Conservation (phyloP, 495 filamentous ascomycete species). For the Talaromyces thailandensis region DNA sequence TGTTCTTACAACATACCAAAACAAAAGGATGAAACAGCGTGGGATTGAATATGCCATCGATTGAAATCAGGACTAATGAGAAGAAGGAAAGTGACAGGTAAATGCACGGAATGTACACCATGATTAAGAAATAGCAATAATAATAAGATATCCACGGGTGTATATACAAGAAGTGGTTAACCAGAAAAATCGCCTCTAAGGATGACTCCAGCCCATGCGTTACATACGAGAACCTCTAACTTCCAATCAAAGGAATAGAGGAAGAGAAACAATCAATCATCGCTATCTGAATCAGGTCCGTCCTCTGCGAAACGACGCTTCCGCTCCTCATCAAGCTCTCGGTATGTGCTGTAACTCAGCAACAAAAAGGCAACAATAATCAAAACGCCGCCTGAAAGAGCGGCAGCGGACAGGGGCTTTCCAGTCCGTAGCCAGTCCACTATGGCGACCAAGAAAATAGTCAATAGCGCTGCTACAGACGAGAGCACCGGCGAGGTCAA, state of each 20-base stretch:
- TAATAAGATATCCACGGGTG: not conserved
- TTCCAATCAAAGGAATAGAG: not conserved
- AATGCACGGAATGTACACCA: not conserved
- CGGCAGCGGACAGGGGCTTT: conserved; percentile 58
- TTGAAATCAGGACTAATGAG: too few relatives aligned
- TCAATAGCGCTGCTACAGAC: conserved; percentile 84
- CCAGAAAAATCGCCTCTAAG: not conserved
- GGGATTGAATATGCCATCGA: too few relatives aligned
- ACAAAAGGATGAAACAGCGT: too few relatives aligned
- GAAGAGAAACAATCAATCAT: conserved; percentile 25
- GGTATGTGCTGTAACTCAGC: conserved; percentile 83
- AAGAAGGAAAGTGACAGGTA: too few relatives aligned
- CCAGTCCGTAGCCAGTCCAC: conserved; percentile 82
- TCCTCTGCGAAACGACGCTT: conserved; percentile 42
- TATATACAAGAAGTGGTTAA: not conserved
- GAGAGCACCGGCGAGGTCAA: conserved; percentile 88
- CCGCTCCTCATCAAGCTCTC: conserved; percentile 82
- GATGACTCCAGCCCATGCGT: conserved; percentile 1
- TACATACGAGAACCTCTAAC: not conserved
- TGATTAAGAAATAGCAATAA: not conserved
- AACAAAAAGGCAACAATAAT: conserved; percentile 82
- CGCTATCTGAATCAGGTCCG: conserved; percentile 31
- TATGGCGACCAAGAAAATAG: conserved; percentile 91
- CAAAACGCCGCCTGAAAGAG: conserved; percentile 71
- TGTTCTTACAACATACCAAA: too few relatives aligned